Evolutionary conservation across 495 filamentous ascomycete genomes (phyloP), one percentile per base, ranked within the genome.

Genomic region (Corynascus novoguineensis): DNA sequence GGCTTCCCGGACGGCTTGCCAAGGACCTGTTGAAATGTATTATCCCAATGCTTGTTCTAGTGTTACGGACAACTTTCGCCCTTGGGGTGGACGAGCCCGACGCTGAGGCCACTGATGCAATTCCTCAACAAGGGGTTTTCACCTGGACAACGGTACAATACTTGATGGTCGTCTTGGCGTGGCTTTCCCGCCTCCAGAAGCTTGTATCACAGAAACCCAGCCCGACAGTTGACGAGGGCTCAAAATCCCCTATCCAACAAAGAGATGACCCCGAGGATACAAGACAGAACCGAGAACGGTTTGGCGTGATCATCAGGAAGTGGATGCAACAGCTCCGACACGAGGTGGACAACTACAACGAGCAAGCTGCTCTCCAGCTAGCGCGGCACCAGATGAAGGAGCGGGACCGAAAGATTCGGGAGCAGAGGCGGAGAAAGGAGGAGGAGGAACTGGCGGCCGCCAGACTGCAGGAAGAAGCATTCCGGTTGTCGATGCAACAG

Each of bases 41-140:
- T 5, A 60, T 60, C n/a, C 61, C 61, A 2, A 58, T 57, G 46
- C 37, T 64, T 10, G 54, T 60, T 14, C 24, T 50, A 5, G 9
- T 40, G 8, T 17, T 64, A 19, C 55, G 38, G 45, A 35, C 12
- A 14, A 9, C 48, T 15, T 62, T 59, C 12, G 54, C 28, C 17
- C 41, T 63, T 0, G 63, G 63, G 15, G 45, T 42, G 5, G 7
- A n/a, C 1, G 34, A 55, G 11, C 19, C 53, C 19, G 34, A 61
- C 12, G 21, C 51, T n/a, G 45, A 49, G 19, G 27, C 40, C 2
- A 5, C 1, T 2, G n/a, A 21, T 11, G 1, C 27, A 3, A 21
- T 48, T 17, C 14, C 42, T 0, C 15, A 19, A 3, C 57, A 56
- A 31, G 47, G 53, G 1, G 17, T 28, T 10, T 63, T 63, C 15